These are phyloP conservation scores for Bryum argenteum DNA, from an alignment of 225 moss, liverwort and hornwort species.

Conservation along the genomic window DNA sequence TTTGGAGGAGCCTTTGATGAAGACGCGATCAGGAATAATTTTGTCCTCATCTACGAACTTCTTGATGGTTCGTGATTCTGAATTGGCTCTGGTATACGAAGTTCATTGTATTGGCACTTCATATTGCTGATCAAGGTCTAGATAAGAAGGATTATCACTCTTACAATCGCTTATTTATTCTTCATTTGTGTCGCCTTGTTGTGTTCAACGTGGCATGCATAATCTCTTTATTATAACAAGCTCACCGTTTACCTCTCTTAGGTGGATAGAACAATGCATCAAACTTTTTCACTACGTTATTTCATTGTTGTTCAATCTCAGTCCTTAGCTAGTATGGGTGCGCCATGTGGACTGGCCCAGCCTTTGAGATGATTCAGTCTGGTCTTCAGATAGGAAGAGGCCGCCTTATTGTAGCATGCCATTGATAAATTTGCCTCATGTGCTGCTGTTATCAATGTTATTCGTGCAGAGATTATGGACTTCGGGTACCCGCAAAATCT, in stretches of 20 bases:
- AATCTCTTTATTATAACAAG: neutral
- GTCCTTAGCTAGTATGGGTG: no score
- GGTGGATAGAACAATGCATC: neutral
- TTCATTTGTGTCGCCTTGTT: neutral
- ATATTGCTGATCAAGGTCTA: no score
- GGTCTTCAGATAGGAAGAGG: neutral
- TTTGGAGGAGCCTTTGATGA: conserved; percentile 74
- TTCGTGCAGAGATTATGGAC: conserved; percentile 66
- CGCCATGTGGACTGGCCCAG: neutral
- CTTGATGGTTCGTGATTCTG: conserved; percentile 53
- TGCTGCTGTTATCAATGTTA: neutral
- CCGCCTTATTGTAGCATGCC: neutral
- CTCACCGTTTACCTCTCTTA: neutral
- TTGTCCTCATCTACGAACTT: conserved; percentile 74
- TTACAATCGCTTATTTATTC: no score
- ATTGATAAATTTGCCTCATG: neutral
- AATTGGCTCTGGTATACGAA: neutral
- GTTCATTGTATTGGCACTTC: neutral
- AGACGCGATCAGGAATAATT: conserved; percentile 71
- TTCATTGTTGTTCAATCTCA: neutral
- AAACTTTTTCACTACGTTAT: neutral
- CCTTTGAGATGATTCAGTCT: neutral
- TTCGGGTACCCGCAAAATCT: conserved; percentile 70
- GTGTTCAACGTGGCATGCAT: neutral
- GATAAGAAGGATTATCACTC: no score